Base-by-base conservation (phyloP, 2,329 filamentous ascomycete genomes). In the Aspergillus brasiliensis region DNA sequence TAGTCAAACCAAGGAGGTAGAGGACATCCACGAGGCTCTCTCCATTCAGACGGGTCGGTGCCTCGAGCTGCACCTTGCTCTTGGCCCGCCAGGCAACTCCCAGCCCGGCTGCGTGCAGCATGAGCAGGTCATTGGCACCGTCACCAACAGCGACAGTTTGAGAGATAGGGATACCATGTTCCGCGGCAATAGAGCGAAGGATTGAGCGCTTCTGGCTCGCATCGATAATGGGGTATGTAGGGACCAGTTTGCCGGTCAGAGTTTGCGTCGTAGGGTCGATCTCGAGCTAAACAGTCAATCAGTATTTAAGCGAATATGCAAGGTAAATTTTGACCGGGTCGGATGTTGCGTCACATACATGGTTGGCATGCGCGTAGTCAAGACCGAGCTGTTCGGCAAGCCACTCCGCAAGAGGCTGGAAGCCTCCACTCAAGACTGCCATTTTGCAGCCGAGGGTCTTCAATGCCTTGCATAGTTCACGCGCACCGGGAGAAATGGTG, bases 401-500 rank as follows among this genome's bases (percentile, higher is more conserved):
- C 91, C 93, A 98, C 59, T 87, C 84, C 0, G 95, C 96, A 64
- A 98, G 80, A 0, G 94, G 93, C 64, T 91, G 86, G 77, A 99
- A 99, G 0, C 95, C 95, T 47, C 95, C 95, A 34, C 92, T 96
- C 31, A 97, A 79, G 5, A 99, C 94, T 0, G 93, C 95, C 1
- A 92, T 92, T 78, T 91, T 94, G 77, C 91, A 89, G 7, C 94
- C 94, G 5, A 96, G 79, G 21, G 84, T 82, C 77, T 91, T 92
- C 54, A 99, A 80, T 0, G 88, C 89, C 61, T 78, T 84, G 63
- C 96, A 83, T 17, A 98, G 82, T 64, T 91, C 86, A 17, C 82
- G 84, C 1, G 92, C 93, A 6, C 95, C 95, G 10, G 87, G 86
- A 0, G 95, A 96, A 52, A 97, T 88, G 23, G 90, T 88, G 56